phyloP scores from a whole-genome alignment of 768 basidiomycete species.

The Rhizopogon sp. region DNA sequence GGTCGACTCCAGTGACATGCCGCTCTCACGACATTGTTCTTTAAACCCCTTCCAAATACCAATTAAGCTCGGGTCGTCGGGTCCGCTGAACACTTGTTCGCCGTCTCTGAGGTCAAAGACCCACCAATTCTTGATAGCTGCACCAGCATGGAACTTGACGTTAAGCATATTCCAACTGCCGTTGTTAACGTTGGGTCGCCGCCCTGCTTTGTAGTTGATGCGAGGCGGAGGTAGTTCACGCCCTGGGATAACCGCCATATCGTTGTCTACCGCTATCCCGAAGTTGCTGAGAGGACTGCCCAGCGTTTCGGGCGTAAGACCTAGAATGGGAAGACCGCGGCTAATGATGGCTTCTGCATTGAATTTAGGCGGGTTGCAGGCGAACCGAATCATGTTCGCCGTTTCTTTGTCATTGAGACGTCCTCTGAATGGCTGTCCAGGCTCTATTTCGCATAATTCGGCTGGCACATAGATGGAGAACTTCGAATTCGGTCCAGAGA shows the following conservation, averaged over 20 bases:
- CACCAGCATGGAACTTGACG: constrained; percentile 61
- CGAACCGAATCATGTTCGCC: constrained; percentile 62
- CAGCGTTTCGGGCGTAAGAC: constrained; percentile 35
- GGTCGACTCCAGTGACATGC: constrained; percentile 29
- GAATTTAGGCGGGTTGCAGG: constrained; percentile 55
- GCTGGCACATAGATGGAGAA: constrained; percentile 48
- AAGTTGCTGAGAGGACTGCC: constrained; percentile 46
- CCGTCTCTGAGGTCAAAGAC: constrained; percentile 62
- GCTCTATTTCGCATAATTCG: constrained; percentile 39
- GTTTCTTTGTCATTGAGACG: constrained; percentile 60
- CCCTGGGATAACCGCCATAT: constrained; percentile 63
- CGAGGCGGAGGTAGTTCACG: constrained; percentile 59
- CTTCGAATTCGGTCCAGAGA: constrained; percentile 30
- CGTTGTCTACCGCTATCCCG: constrained; percentile 44
- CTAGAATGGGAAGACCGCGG: constrained; percentile 54
- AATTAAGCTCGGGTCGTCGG: constrained; percentile 33
- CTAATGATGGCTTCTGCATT: constrained; percentile 57
- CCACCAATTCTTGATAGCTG: constrained; percentile 52
- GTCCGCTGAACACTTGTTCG: constrained; percentile 29
- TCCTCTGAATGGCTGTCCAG: constrained; percentile 56
- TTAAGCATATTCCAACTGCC: constrained; percentile 78
- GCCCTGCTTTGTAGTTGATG: constrained; percentile 49
- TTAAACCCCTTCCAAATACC: constrained; percentile 48
- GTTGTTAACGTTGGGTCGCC: constrained; percentile 38
- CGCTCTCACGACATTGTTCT: constrained; percentile 51